Conservation (phyloP, 768 basidiomycete genomes). For the Leccinum longicurvipes region DNA sequence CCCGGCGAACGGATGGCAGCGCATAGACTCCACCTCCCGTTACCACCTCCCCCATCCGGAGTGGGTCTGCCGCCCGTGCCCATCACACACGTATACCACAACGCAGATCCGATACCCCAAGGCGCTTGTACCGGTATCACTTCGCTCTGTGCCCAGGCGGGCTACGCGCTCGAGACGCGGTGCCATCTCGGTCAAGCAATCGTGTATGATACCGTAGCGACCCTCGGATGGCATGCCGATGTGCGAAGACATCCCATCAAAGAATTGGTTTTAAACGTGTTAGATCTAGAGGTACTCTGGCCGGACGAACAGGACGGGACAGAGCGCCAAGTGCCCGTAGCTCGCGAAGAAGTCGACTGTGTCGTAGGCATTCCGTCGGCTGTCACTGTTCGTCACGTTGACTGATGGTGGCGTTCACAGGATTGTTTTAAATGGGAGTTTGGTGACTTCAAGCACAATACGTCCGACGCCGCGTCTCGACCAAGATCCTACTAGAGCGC, state of each 20-base stretch:
- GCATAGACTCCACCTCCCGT: conserved; percentile 56
- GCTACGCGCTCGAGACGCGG: conserved; percentile 60
- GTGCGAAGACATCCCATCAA: conserved; percentile 55
- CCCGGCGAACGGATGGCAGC: conserved; percentile 65
- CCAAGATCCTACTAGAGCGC: neutral
- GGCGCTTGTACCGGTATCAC: conserved; percentile 49
- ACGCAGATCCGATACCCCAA: conserved; percentile 68
- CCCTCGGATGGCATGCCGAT: conserved; percentile 58
- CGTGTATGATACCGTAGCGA: conserved; percentile 65
- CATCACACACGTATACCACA: conserved; percentile 58
- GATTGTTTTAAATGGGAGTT: conserved; percentile 83
- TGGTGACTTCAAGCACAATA: conserved; percentile 38
- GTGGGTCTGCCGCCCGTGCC: conserved; percentile 23
- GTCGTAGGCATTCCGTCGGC: conserved; percentile 38
- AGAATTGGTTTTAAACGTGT: conserved; percentile 49
- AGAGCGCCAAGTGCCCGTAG: conserved; percentile 49
- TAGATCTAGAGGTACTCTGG: conserved; percentile 46
- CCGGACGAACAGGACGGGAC: conserved; percentile 35
- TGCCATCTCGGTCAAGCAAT: conserved; percentile 65
- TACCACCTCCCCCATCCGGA: conserved; percentile 35
- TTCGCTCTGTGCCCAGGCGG: conserved; percentile 56
- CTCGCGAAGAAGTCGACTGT: conserved; percentile 64
- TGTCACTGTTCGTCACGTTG: neutral
- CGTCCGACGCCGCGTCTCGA: neutral
- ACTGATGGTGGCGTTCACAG: conserved; percentile 33